Conservation (phyloP, 2,329 filamentous ascomycete genomes). For the Rhynchosporium secalis region DNA sequence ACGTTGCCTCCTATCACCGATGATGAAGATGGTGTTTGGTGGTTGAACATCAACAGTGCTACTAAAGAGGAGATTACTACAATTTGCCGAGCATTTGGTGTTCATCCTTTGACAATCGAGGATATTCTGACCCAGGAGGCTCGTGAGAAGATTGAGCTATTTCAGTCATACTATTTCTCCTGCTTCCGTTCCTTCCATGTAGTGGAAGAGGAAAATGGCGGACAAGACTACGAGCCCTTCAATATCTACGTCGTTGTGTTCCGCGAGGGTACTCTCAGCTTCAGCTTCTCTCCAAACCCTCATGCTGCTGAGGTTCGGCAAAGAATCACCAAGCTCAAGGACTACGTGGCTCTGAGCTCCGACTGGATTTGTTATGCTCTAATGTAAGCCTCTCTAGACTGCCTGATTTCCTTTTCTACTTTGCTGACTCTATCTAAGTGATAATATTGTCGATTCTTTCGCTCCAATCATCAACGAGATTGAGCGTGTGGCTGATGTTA, state of each 20-base stretch:
- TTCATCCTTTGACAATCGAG: slow-evolving; percentile 93
- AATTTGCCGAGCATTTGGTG: slow-evolving; percentile 90
- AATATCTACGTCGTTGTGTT: slow-evolving; percentile 98
- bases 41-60: slow-evolving; percentile 91
- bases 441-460: slow-evolving; percentile 97
- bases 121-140: slow-evolving; percentile 95
- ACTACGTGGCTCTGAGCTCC: slow-evolving; percentile 90
- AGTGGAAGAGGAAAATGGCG: slow-evolving; percentile 69
- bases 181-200: slow-evolving; percentile 91
- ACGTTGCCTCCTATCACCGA: slow-evolving; percentile 63
- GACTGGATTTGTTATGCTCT: slow-evolving; percentile 99
- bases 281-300: slow-evolving; percentile 85
- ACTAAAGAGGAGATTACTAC: slow-evolving; percentile 84
- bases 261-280: slow-evolving; percentile 90
- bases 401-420: neutral
- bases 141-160: slow-evolving; percentile 97
- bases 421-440: slow-evolving; percentile 48
- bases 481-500: slow-evolving; percentile 84
- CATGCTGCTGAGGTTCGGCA: slow-evolving; percentile 88
- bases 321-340: slow-evolving; percentile 87
- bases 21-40: slow-evolving; percentile 83
- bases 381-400: slow-evolving; percentile 61
- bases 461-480: slow-evolving; percentile 85
- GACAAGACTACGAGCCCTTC: slow-evolving; percentile 86
- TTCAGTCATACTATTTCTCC: slow-evolving; percentile 96